phyloP scores from a whole-genome alignment of 2,329 filamentous ascomycete genomes.

The Trichoderma hamatum region DNA sequence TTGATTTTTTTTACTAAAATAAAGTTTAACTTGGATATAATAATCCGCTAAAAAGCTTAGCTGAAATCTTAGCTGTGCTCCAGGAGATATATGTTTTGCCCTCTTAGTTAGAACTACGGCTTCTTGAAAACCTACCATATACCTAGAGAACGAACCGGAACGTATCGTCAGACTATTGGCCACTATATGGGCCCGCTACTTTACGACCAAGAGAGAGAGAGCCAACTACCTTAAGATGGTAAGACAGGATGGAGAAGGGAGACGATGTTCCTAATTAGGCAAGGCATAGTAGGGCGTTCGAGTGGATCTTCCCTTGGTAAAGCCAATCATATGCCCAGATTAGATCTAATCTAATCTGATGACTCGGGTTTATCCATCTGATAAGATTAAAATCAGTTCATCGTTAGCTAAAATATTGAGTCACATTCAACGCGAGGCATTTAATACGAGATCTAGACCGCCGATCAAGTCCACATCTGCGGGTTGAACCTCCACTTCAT shows the following conservation, averaged over 20 bases:
- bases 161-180: not conserved
- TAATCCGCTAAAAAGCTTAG: not conserved
- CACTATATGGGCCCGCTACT: not conserved
- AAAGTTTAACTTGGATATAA: not conserved
- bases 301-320: not conserved
- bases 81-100: no score
- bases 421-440: not conserved
- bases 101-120: not conserved
- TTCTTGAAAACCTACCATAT: not conserved
- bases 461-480: not conserved
- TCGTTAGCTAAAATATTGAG: slow-evolving; percentile 15
- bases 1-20: no score
- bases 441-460: slow-evolving; percentile 9
- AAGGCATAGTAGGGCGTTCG: not conserved
- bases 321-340: not conserved
- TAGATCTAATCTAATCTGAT: slow-evolving; percentile 23
- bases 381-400: slow-evolving; percentile 22
- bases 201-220: not conserved
- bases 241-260: not conserved
- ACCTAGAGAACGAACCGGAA: not conserved
- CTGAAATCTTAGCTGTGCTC: not conserved
- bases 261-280: not conserved
- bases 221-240: no score
- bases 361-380: slow-evolving; percentile 12
- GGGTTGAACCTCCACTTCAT: not conserved